These are phyloP conservation scores for Peronospora tabacina DNA, from an alignment of 352 stramenopile genomes.

Conservation along the genomic window DNA sequence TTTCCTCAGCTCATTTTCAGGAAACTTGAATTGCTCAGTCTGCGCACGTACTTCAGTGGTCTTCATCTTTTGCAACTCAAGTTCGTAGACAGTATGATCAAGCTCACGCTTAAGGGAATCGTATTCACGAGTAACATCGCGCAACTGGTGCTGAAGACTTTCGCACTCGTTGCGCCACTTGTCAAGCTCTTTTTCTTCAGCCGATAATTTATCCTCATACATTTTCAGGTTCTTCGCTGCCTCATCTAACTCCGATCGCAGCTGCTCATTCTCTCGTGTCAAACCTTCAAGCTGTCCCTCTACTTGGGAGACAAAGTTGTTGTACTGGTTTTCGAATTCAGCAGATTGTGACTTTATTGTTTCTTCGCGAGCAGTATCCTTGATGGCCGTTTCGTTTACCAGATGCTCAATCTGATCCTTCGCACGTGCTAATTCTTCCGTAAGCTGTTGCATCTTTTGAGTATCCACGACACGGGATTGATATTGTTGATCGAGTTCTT, in stretches of 20 bases:
- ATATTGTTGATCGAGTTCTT: slow-evolving; percentile 31
- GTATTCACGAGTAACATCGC: slow-evolving; percentile 35
- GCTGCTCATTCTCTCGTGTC: slow-evolving; percentile 45
- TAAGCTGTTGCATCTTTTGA: slow-evolving; percentile 35
- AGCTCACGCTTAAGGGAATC: slow-evolving; percentile 43
- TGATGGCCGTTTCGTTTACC: slow-evolving; percentile 37
- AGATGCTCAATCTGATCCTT: slow-evolving; percentile 40
- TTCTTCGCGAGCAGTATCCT: slow-evolving; percentile 39
- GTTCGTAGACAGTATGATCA: slow-evolving; percentile 42
- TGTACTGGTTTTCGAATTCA: slow-evolving; percentile 57
- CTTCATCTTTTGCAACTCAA: slow-evolving; percentile 47
- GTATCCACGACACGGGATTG: slow-evolving; percentile 19
- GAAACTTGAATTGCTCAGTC: slow-evolving; percentile 46
- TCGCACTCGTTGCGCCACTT: slow-evolving; percentile 49
- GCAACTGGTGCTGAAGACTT: slow-evolving; percentile 33
- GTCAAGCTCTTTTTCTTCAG: slow-evolving; percentile 34
- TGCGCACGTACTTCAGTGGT: slow-evolving; percentile 41
- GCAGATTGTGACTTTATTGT: slow-evolving; percentile 37
- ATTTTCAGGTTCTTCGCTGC: slow-evolving; percentile 36
- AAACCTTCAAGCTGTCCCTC: slow-evolving; percentile 42
- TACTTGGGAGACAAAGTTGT: slow-evolving; percentile 43
- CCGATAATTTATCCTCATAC: slow-evolving; percentile 20
- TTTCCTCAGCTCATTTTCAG: slow-evolving; percentile 44
- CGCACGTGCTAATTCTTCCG: slow-evolving; percentile 28
- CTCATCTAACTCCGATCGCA: slow-evolving; percentile 41